Conservation (phyloP, 2,329 filamentous ascomycete species). For the Penicillium freii region DNA sequence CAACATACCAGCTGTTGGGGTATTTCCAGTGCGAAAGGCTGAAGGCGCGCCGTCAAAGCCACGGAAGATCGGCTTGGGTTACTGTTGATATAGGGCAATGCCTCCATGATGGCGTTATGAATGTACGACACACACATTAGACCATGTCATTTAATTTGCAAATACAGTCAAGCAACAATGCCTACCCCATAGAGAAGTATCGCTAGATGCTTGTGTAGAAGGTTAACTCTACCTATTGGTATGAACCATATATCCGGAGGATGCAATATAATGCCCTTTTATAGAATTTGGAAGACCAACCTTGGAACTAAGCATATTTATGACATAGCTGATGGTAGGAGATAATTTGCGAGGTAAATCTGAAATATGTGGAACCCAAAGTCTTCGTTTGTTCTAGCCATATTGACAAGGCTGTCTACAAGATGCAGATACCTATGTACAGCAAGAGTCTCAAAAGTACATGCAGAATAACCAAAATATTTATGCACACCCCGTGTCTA, state of each 20-base stretch:
- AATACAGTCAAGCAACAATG: neutral
- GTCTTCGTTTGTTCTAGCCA: neutral
- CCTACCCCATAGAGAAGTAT: neutral
- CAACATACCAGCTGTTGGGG: neutral
- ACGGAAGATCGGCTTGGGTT: neutral
- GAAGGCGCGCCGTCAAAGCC: neutral
- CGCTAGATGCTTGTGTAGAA: neutral
- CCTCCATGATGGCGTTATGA: constrained; percentile 6
- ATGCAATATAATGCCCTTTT: neutral
- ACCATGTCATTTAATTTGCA: constrained; percentile 3
- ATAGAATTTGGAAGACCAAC: neutral
- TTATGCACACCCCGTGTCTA: constrained; percentile 4
- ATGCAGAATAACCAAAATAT: constrained; percentile 15
- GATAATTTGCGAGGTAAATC: neutral
- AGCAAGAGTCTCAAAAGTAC: constrained; percentile 13
- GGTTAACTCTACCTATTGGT: neutral
- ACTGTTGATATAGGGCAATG: neutral
- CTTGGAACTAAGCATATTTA: neutral
- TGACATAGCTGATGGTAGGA: neutral
- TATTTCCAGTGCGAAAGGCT: neutral
- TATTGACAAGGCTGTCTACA: neutral
- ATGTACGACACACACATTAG: constrained; percentile 9
- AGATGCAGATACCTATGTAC: neutral
- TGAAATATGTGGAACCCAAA: neutral
- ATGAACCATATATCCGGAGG: neutral